Conservation (phyloP, 495 filamentous ascomycete species). For the Stereocaulon alpinum region DNA sequence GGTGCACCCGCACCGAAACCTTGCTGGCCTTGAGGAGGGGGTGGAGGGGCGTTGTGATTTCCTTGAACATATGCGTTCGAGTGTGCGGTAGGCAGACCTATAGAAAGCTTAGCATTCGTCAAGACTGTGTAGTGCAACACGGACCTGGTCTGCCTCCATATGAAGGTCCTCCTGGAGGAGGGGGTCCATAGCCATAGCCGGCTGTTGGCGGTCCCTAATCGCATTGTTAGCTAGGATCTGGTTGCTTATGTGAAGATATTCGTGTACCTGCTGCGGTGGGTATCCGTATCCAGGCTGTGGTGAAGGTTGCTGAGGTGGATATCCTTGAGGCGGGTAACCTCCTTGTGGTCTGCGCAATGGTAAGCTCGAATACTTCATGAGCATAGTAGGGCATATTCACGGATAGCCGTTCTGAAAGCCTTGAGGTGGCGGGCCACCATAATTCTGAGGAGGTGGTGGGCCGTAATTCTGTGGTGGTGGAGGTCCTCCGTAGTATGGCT, state of each 20-base stretch:
- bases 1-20: slow-evolving; percentile 72
- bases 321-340: slow-evolving; percentile 28
- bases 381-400: background rate
- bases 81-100: slow-evolving; percentile 24
- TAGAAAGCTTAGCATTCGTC: background rate
- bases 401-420: slow-evolving; percentile 17
- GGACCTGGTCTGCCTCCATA: slow-evolving; percentile 32
- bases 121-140: background rate
- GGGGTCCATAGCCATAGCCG: slow-evolving; percentile 21
- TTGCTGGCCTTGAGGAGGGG: slow-evolving; percentile 36
- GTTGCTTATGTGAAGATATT: slow-evolving; percentile 21
- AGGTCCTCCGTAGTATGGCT: slow-evolving; percentile 24
- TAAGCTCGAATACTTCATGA: background rate
- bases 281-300: slow-evolving; percentile 36
- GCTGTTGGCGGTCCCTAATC: slow-evolving; percentile 25
- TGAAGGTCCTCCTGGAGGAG: slow-evolving; percentile 31
- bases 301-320: slow-evolving; percentile 36
- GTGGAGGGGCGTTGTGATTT: slow-evolving; percentile 29
- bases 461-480: slow-evolving; percentile 30
- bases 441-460: slow-evolving; percentile 24
- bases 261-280: slow-evolving; percentile 30
- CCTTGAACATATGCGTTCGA: slow-evolving; percentile 30
- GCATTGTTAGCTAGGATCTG: slow-evolving; percentile 24
- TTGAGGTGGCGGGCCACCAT: slow-evolving; percentile 16
- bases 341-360: slow-evolving; percentile 14